These are phyloP conservation scores for Podaxis carcinomalis DNA, from an alignment of 768 basidiomycete genomes.

Conservation along the genomic window DNA sequence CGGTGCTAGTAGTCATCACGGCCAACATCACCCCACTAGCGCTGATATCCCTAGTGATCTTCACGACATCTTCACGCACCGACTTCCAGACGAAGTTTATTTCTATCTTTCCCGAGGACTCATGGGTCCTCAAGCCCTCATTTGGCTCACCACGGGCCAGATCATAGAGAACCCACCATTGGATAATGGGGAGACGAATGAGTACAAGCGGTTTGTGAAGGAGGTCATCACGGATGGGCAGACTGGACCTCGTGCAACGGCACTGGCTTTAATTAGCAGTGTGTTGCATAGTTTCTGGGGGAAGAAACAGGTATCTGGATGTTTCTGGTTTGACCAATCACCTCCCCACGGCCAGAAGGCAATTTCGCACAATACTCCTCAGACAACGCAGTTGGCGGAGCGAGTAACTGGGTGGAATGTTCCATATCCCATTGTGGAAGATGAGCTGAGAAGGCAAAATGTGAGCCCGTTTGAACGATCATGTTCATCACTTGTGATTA, in stretches of 20 bases:
- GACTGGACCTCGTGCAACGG: slow-evolving; percentile 88
- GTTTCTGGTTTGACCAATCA: slow-evolving; percentile 72
- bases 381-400: slow-evolving; percentile 84
- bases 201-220: slow-evolving; percentile 93
- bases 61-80: slow-evolving; percentile 91
- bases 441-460: slow-evolving; percentile 93
- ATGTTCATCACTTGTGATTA: slow-evolving; percentile 10
- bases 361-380: slow-evolving; percentile 68
- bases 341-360: slow-evolving; percentile 50
- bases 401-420: slow-evolving; percentile 91
- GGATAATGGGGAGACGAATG: slow-evolving; percentile 92
- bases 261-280: slow-evolving; percentile 83
- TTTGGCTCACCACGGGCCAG: slow-evolving; percentile 91
- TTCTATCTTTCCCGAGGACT: slow-evolving; percentile 94
- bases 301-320: slow-evolving; percentile 63
- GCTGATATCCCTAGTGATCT: slow-evolving; percentile 89
- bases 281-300: slow-evolving; percentile 81
- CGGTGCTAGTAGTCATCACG: slow-evolving; percentile 47
- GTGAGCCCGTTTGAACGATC: slow-evolving; percentile 46
- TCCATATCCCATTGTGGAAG: slow-evolving; percentile 78
- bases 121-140: slow-evolving; percentile 81
- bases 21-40: slow-evolving; percentile 70
- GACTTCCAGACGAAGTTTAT: slow-evolving; percentile 94
- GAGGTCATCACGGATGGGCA: slow-evolving; percentile 94
- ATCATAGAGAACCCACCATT: slow-evolving; percentile 84